Base-by-base conservation (phyloP, 768 basidiomycete species). In the Macrolepiota fuliginosa region DNA sequence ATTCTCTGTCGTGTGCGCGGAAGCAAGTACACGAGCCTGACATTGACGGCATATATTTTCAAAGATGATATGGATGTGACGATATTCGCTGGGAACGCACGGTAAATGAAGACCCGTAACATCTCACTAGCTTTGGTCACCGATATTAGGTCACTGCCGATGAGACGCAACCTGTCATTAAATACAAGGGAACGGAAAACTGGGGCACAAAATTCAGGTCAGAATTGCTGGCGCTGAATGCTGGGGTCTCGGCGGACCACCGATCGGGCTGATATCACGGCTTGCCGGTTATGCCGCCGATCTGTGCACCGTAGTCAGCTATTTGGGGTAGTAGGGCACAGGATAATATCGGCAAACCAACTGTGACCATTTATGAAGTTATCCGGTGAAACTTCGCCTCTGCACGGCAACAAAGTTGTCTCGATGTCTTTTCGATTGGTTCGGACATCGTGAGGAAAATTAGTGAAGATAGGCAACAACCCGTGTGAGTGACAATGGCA, bases 211-310 rank as follows among this genome's bases (percentile, higher is more conserved):
- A 19, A 45, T 19, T 45, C 17, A n/a, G 6, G 17, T 45, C 29
- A 7, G 7, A 32, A 45, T 45, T 5, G 42, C n/a, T 45, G 42
- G 17, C 15, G 19, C 42, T 45, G 3, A 19, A 19, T n/a, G 7
- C 42, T 45, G 42, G 42, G 19, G 40, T 50, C 25, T 36, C 24
- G 39, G 36, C 24, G 40, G 17, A 35, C 3, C 19, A 24, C 17
- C 9, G 11, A 22, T 11, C 13, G 24, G 32, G 37, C 6, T 11
- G 25, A 54, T 36, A 54, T 15, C 19, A 35, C 51, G 42, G 59
- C 9, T 24, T 54, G 59, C 35, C 52, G 42, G 54, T 35, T 46
- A 61, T 59, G 51, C 51, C 45, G 59, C 52, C 59, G 59, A 54
- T 54, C 40, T 24, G 40, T 22, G 42, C 19, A 19, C 52, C 42